Evolutionary conservation across 1,284 basidiomycete species (phyloP), one percentile per base, ranked within the genome.

Genomic region (Malassezia dermatis): DNA sequence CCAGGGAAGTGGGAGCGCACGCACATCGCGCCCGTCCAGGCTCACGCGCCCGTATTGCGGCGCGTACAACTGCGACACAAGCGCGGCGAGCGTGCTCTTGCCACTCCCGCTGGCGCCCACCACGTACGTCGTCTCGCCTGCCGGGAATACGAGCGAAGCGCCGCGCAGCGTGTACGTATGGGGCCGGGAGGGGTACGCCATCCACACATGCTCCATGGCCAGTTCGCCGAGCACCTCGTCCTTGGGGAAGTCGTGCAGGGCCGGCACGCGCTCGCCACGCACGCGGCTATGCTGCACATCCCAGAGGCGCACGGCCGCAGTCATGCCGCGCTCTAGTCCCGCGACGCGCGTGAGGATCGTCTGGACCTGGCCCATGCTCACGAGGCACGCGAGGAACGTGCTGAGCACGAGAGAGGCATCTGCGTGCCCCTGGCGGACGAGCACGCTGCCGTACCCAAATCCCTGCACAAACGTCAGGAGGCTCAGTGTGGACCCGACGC

Each of bases 401-500:
- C 86, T 85, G 83, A 91, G 90, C 61, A 96, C 87, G 46, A 84
- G 81, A 4, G 87, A 88, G 0, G 86, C 79, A 1, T 77, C 78
- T 48, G 83, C 79, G 56, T 80, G 82, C 4, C 86, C 86, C 17
- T 83, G 79, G 23, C 83, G 78, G 12, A 98, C 88, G 49, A 95
- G 81, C 69, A 86, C 84, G 2, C 86, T 82, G 12, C 93, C 94
- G 73, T 86, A 96, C 88, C 90, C 95, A 77, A 96, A 96, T 1
- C 87, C 90, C 68, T 90, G 86, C 10, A 96, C 88, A 76, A 96
- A 96, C 83, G 94, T 95, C 31, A 82, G 81, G 79, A 93, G 85
- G 60, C 85, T 82, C 46, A 86, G 78, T 0, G 48, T 48, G 7
- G 71, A 89, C 86, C 68, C 90, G 4, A 84, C 58, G 24, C 83